A percentile compares a stretch with the other conserved stretches of the same genome.
Evolutionary conservation across 768 basidiomycete genomes (phyloP).

Genomic region (Tylopilus plumbeoviolaceoides): DNA sequence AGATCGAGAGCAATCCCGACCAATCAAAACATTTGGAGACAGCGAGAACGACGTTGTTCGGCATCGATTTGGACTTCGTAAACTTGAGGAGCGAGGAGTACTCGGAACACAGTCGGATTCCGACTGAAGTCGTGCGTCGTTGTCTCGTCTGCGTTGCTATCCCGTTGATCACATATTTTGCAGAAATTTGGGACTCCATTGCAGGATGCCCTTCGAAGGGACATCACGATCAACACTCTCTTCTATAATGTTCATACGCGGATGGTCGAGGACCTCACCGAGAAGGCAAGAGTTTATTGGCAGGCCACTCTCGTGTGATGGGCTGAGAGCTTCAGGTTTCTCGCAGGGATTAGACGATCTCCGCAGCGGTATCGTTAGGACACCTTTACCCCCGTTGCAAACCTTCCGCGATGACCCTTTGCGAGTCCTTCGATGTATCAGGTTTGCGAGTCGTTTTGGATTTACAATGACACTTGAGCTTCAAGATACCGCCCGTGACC

Average conservation of each 20-base stretch:
- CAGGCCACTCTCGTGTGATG: neutral
- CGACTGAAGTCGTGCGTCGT: slow-evolving; percentile 70
- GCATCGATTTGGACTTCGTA: slow-evolving; percentile 86
- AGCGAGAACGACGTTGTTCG: slow-evolving; percentile 77
- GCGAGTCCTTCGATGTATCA: slow-evolving; percentile 82
- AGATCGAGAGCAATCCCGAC: slow-evolving; percentile 90
- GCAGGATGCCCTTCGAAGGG: slow-evolving; percentile 86
- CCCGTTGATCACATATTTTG: neutral
- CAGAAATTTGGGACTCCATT: slow-evolving; percentile 90
- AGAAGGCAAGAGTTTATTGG: slow-evolving; percentile 46
- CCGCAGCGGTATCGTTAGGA: slow-evolving; percentile 71
- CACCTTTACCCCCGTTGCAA: slow-evolving; percentile 79
- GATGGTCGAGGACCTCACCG: slow-evolving; percentile 82
- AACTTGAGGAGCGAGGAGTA: slow-evolving; percentile 93
- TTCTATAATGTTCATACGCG: slow-evolving; percentile 94
- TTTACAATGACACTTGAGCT: slow-evolving; percentile 73
- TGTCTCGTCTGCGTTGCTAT: neutral
- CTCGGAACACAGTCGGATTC: slow-evolving; percentile 82
- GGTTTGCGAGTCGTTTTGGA: slow-evolving; percentile 90
- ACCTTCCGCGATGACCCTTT: slow-evolving; percentile 95
- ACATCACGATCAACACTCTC: slow-evolving; percentile 92
- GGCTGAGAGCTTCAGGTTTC: slow-evolving; percentile 7
- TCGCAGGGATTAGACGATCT: slow-evolving; percentile 82
- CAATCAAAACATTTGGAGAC: slow-evolving; percentile 99
- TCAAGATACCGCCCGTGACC: slow-evolving; percentile 54